These are phyloP conservation scores for Cyberlindnera lachancei DNA, from an alignment of 805 yeast genomes.

Conservation along the genomic window DNA sequence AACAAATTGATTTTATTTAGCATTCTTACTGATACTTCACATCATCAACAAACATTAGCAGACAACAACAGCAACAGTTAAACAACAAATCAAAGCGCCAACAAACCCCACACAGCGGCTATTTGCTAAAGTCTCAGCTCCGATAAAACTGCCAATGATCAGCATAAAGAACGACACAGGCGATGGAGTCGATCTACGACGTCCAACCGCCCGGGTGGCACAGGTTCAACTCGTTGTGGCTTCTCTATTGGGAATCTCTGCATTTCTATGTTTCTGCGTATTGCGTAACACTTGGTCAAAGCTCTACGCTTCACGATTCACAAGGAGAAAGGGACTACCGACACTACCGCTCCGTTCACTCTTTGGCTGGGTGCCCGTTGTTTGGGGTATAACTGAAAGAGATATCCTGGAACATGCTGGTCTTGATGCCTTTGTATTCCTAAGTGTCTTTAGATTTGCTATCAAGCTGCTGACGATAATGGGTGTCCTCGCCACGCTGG, in stretches of 20 bases:
- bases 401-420: constrained; percentile 88
- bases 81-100: too few species aligned
- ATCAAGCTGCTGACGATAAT: constrained; percentile 60
- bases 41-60: too few species aligned
- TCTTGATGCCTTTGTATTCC: constrained; percentile 85
- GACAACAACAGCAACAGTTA: too few species aligned
- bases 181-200: constrained; percentile 17
- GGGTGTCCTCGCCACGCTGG: constrained; percentile 58
- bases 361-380: constrained; percentile 75
- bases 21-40: too few species aligned
- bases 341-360: constrained; percentile 45
- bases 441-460: constrained; percentile 86
- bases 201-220: constrained; percentile 43
- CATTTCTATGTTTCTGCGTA: constrained; percentile 62
- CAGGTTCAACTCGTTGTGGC: constrained; percentile 76
- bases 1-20: too few species aligned
- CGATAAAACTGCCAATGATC: too few species aligned
- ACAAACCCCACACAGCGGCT: too few species aligned
- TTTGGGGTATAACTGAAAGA: constrained; percentile 58
- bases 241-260: constrained; percentile 53
- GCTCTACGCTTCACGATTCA: constrained; percentile 70
- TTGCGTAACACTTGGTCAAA: constrained; percentile 71
- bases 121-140: too few species aligned
- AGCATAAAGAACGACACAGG: constrained; percentile 4
- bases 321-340: constrained; percentile 47